Evolutionary conservation across 768 basidiomycete genomes (phyloP), one percentile per base, ranked within the genome.

Genomic region (Coprinopsis strossmayeri): DNA sequence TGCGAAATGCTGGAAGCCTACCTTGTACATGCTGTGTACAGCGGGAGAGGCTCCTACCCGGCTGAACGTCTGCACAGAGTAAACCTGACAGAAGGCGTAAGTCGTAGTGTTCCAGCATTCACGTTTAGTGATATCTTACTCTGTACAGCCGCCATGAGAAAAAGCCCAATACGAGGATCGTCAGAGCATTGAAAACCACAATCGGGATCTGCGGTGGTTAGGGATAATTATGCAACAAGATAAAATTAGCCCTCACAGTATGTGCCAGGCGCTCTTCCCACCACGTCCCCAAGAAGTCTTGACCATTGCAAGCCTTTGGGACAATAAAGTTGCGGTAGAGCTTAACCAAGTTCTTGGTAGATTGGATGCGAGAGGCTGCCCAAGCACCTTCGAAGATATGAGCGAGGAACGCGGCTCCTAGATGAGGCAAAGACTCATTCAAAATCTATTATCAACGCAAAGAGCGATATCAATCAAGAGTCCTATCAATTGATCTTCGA

Each of bases 361-460:
- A 65, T 9, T 49, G 37, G 20, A 80, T 55, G 13, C 74, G 66
- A 50, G 67, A 78, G 11, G 62, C 65, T 3, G 74, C 63, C 78
- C 78, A 81, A 5, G 54, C 69, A 3, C 73, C 71, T 4, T 68
- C 69, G 9, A 80, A 58, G 17, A 69, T 55, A 50, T 78, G 77
- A 3, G 72, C 75, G 18, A 64, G 64, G 9, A 80, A 50, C 1
- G 70, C 68, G 25, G 76, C 73, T 2, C 67, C 69, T 34, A 79
- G 63, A 53, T 78, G 76, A 4, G 78, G 78, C 30, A 76, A 65
- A 0, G 76, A 77, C 55, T 79, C 76, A 46, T 68, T 70, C 41
- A 77, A 49, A 35, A 80, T 63, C 78, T 79, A 46, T 12, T 21
- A 5, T 5, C 5, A 32, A 32, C 5, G 17, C 13, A 45, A 45